These are phyloP conservation scores for Pseudogymnoascus pannorum DNA, from an alignment of 2,329 filamentous ascomycete genomes.

Conservation along the genomic window DNA sequence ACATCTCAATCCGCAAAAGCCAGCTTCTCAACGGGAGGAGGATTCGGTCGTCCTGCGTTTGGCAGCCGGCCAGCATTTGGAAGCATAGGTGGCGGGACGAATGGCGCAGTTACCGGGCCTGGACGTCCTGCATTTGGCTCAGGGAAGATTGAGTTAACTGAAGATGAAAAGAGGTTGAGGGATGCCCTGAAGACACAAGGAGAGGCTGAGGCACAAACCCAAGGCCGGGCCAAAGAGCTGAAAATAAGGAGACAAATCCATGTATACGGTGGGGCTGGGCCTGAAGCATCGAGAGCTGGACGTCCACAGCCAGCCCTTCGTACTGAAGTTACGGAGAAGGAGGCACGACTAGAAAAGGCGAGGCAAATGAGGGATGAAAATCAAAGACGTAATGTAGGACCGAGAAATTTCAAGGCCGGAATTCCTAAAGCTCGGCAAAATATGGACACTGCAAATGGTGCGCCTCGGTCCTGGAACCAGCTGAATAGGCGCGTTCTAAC, in stretches of 20 bases:
- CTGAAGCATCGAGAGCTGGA: slow-evolving; percentile 21
- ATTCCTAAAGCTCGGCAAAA: not conserved
- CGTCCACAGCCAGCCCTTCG: slow-evolving; percentile 13
- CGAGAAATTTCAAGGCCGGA: not conserved
- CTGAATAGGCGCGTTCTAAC: not conserved
- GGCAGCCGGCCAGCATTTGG: slow-evolving; percentile 12
- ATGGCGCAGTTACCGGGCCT: not conserved
- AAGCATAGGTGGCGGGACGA: not conserved
- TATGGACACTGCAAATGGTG: not conserved
- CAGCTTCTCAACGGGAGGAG: not conserved
- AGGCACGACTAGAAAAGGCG: not conserved
- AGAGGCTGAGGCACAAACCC: slow-evolving; percentile 9
- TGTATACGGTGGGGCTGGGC: slow-evolving; percentile 20
- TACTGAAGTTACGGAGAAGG: not conserved
- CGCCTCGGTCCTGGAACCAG: not conserved
- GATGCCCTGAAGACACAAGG: slow-evolving; percentile 18
- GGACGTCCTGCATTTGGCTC: slow-evolving; percentile 7
- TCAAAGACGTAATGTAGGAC: not conserved
- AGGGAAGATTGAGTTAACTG: not conserved
- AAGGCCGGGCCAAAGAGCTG: slow-evolving; percentile 10
- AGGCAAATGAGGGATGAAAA: not conserved
- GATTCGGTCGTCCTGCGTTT: slow-evolving; percentile 16
- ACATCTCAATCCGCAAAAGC: not conserved
- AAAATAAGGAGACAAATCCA: slow-evolving; percentile 14
- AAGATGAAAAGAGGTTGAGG: slow-evolving; percentile 3